Percentiles rank a stretch among this genome's conserved stretches.
Conservation (phyloP, 2,329 filamentous ascomycete genomes). For the Colletotrichum sp. region DNA sequence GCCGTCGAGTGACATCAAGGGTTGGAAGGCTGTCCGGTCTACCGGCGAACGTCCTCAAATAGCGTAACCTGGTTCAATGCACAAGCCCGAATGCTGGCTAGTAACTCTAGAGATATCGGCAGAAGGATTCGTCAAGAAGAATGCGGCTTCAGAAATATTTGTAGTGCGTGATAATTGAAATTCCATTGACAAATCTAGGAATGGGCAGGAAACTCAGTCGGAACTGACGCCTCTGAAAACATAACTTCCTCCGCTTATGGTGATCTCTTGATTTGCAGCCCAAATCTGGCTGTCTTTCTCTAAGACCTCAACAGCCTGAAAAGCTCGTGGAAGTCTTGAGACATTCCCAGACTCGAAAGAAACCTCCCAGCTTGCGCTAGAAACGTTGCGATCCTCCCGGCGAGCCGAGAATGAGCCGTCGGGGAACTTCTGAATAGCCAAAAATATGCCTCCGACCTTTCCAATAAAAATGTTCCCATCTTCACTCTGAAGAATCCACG, state of each 20-base stretch:
- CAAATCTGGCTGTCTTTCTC: not conserved
- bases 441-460: not conserved
- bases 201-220: not conserved
- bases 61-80: not conserved
- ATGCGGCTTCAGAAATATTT: not conserved
- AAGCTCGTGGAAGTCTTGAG: not conserved
- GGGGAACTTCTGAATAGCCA: not conserved
- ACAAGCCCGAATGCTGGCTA: not conserved
- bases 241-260: not conserved
- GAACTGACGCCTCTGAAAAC: not conserved
- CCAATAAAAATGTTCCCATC: not conserved
- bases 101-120: not conserved
- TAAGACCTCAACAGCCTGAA: not conserved
- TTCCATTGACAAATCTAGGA: accelerated
- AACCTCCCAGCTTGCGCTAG: not conserved
- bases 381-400: not conserved
- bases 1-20: not conserved
- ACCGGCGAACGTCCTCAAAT: not conserved
- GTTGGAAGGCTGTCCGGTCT: not conserved
- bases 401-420: not conserved
- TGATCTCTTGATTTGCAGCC: not conserved
- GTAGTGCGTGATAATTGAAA: not conserved
- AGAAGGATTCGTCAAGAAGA: accelerated
- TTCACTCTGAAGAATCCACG: not conserved
- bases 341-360: not conserved